A percentile compares a stretch with the other conserved stretches of the same genome.
Evolutionary conservation across 2,329 filamentous ascomycete species (phyloP).

Genomic region (Teratosphaeria pseudoeucalypti): DNA sequence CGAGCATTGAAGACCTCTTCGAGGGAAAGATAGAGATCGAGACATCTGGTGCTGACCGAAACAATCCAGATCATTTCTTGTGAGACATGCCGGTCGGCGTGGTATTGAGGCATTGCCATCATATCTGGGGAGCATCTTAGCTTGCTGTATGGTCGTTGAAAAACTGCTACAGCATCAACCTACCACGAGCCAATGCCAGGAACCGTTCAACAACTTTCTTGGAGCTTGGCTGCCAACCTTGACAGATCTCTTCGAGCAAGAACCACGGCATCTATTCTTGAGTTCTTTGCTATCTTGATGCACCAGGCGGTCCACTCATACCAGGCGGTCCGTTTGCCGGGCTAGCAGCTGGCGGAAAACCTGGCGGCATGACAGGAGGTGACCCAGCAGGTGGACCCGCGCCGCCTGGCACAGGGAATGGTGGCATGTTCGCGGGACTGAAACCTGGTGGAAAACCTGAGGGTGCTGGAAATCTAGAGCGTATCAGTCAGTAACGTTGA

Average conservation of each 20-base stretch:
- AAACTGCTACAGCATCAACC: not conserved
- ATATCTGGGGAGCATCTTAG: not conserved
- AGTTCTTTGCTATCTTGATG: slow-evolving; percentile 1
- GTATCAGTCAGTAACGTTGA: not conserved
- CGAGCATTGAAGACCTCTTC: not conserved
- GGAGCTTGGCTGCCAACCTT: not conserved
- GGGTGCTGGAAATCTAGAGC: slow-evolving; percentile 1
- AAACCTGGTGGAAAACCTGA: slow-evolving; percentile 4
- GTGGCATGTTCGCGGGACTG: slow-evolving; percentile 1
- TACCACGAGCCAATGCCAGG: not conserved
- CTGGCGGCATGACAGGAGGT: slow-evolving; percentile 15
- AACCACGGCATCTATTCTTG: not conserved
- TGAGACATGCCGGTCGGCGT: not conserved
- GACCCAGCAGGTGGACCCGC: not conserved
- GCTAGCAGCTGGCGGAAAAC: slow-evolving; percentile 10
- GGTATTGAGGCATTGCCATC: not conserved
- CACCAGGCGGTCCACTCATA: slow-evolving; percentile 7
- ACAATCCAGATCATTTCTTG: not conserved
- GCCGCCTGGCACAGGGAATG: not conserved
- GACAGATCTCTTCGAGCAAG: not conserved
- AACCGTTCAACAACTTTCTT: not conserved
- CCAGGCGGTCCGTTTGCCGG: slow-evolving; percentile 2
- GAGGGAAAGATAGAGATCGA: not conserved
- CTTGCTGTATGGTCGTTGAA: not conserved
- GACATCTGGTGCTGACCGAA: not conserved